A percentile compares a stretch with the other conserved stretches of the same genome.
These are phyloP conservation scores for Lentinula novae-zelandiae DNA, from an alignment of 1,284 basidiomycete genomes.

Conservation along the genomic window DNA sequence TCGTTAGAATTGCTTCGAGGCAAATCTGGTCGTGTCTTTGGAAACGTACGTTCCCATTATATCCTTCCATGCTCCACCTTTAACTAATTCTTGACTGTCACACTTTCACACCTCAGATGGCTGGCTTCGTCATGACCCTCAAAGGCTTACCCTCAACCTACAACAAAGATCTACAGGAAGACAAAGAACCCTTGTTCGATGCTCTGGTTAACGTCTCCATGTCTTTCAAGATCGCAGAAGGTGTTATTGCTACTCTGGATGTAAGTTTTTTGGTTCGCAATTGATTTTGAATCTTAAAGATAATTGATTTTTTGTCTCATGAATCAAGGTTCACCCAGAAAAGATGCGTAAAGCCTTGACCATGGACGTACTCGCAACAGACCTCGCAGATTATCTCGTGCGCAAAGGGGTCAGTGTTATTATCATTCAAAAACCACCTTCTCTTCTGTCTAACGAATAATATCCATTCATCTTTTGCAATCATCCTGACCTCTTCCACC, in stretches of 20 bases:
- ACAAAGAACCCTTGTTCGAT: slow-evolving; percentile 97
- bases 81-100: neutral
- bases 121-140: slow-evolving; percentile 97
- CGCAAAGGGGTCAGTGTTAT: slow-evolving; percentile 82
- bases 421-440: neutral
- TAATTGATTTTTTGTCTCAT: neutral
- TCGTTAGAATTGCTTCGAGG: slow-evolving; percentile 93
- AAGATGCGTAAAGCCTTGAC: slow-evolving; percentile 91
- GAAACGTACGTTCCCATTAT: slow-evolving; percentile 54
- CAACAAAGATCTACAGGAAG: slow-evolving; percentile 99
- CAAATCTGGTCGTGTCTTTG: slow-evolving; percentile 93
- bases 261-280: slow-evolving; percentile 36
- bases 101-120: slow-evolving; percentile 61
- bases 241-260: slow-evolving; percentile 87
- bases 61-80: neutral
- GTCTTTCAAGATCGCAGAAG: slow-evolving; percentile 90
- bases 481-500: no score
- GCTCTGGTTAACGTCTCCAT: slow-evolving; percentile 89
- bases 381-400: slow-evolving; percentile 96
- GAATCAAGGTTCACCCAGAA: slow-evolving; percentile 72
- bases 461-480: neutral
- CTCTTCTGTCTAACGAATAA: slow-evolving; percentile 5
- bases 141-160: slow-evolving; percentile 98
- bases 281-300: neutral
- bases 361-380: slow-evolving; percentile 96